These are phyloP conservation scores for Carallia pectinifolia DNA, from an alignment of 345 rosid genomes.

Conservation along the genomic window DNA sequence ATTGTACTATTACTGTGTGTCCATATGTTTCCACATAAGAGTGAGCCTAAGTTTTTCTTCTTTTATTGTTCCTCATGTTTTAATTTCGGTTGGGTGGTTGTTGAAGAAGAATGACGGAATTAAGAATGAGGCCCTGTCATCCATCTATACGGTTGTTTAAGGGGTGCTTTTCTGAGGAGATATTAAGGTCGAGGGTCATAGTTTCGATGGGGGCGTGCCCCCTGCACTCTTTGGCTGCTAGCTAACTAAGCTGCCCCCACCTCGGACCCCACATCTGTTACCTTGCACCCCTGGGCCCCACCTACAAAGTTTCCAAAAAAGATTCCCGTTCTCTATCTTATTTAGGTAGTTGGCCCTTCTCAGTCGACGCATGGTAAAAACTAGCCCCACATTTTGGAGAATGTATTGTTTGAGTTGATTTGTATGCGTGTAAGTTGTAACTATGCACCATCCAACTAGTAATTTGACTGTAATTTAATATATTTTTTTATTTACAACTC, in stretches of 20 bases:
- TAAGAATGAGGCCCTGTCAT: too few relatives aligned
- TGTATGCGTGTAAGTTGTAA: too few relatives aligned
- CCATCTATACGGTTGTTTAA: constrained; percentile 34
- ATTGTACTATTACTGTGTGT: too few relatives aligned
- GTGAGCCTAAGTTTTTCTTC: too few relatives aligned
- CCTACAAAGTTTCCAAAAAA: constrained; percentile 14
- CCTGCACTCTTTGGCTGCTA: constrained; percentile 44
- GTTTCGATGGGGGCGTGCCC: constrained; percentile 61
- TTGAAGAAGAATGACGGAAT: background rate
- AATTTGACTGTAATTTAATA: too few relatives aligned
- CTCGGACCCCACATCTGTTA: constrained; percentile 25
- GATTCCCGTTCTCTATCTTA: constrained; percentile 37
- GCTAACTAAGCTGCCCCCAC: constrained; percentile 24
- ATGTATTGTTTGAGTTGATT: too few relatives aligned
- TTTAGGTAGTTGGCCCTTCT: constrained; percentile 38
- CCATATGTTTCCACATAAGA: too few relatives aligned
- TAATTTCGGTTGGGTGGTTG: constrained; percentile 23
- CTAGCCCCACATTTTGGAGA: constrained; percentile 22
- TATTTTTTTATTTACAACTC: too few relatives aligned
- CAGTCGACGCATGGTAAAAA: constrained; percentile 21
- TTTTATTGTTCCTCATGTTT: background rate
- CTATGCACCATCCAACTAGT: too few relatives aligned
- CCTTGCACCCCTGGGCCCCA: background rate
- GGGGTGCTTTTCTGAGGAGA: background rate
- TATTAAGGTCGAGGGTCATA: constrained; percentile 45